Evolutionary conservation across 106 monocot genomes (phyloP), one percentile per base, ranked within the genome.

Genomic region (Dendrobium huoshanense): DNA sequence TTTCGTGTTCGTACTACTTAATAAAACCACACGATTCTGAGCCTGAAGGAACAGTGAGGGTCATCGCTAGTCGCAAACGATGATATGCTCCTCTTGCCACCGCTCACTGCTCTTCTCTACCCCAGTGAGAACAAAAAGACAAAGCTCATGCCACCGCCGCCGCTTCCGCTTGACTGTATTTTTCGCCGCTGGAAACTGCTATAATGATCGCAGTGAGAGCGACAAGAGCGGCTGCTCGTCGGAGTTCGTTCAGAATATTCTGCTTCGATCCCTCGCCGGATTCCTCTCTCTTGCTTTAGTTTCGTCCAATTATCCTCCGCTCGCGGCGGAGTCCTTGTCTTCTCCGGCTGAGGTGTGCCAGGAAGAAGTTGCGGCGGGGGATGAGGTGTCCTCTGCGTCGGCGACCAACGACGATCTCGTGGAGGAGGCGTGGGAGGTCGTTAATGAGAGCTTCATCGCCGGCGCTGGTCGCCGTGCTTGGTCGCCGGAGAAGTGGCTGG

Each of bases 371-470:
- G 64, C 55, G 72, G 86, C 56, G 56, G 82, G 24, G 27, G 55
- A 41, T 59, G 86, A 80, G 77, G 78, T 41, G 73, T 64, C 83
- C 5, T 78, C 81, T 73, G 72, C 76, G 55, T 44, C 79, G 81
- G 75, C 88, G 40, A 89, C 90, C 4, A 90, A 96, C 79, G 93
- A 91, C 82, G 91, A 77, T 67, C 86, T 98, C 44, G 97, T 92
- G 73, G 92, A 91, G 87, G 97, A 98, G 83, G 97, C 97, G 16
- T 98, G 97, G 97, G 92, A 94, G 83, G 92, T 98, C 55, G 94
- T 98, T 37, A 88, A 94, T 67, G 92, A 92, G 42, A 89, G 89
- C 79, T 98, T 92, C 83, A 75, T 98, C 19, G 83, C 83, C 31
- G 81, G 87, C 75, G 83, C 81, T 4, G 91, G 83, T 16, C 82